phyloP scores from a whole-genome alignment of 2,329 filamentous ascomycete genomes.

The Verticillium longisporum region DNA sequence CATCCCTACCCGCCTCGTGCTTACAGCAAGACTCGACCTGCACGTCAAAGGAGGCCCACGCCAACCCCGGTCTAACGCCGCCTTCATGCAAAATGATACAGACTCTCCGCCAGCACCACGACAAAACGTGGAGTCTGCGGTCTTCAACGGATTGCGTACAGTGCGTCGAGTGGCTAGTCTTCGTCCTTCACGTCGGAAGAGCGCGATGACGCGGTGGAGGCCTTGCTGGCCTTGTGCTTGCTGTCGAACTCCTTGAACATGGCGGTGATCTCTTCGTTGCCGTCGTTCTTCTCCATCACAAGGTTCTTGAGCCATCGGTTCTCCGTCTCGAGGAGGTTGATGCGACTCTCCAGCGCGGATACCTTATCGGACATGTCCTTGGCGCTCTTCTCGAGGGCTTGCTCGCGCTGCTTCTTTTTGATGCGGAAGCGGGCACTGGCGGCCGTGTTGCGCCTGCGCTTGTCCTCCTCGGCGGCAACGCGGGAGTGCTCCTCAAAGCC shows the following conservation, averaged over 20 bases:
- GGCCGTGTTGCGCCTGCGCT: constrained; percentile 81
- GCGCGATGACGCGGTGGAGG: constrained; percentile 16
- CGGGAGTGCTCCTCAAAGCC: constrained; percentile 66
- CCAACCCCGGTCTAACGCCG: constrained; percentile 1
- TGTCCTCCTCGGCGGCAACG: constrained; percentile 78
- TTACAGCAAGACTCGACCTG: neutral
- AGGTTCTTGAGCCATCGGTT: constrained; percentile 78
- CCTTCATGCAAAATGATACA: constrained; percentile 2
- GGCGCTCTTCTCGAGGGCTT: constrained; percentile 72
- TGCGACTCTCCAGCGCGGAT: constrained; percentile 61
- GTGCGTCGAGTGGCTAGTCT: neutral
- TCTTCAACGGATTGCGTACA: neutral
- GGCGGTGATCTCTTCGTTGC: constrained; percentile 43
- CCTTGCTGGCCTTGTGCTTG: constrained; percentile 24
- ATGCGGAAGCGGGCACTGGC: constrained; percentile 84
- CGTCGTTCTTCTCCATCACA: constrained; percentile 74
- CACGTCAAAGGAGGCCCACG: neutral
- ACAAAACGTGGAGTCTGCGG: neutral
- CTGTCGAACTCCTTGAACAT: constrained; percentile 45
- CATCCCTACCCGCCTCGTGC: neutral
- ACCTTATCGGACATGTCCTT: constrained; percentile 83
- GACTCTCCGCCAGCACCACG: neutral
- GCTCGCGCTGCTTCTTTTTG: constrained; percentile 94
- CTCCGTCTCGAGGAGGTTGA: constrained; percentile 73
- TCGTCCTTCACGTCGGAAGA: constrained; percentile 13